Percentiles rank a stretch among this genome's conserved stretches.
phyloP scores from a whole-genome alignment of 2,329 filamentous ascomycete genomes.

The Dothidotthia symphoricarpi region DNA sequence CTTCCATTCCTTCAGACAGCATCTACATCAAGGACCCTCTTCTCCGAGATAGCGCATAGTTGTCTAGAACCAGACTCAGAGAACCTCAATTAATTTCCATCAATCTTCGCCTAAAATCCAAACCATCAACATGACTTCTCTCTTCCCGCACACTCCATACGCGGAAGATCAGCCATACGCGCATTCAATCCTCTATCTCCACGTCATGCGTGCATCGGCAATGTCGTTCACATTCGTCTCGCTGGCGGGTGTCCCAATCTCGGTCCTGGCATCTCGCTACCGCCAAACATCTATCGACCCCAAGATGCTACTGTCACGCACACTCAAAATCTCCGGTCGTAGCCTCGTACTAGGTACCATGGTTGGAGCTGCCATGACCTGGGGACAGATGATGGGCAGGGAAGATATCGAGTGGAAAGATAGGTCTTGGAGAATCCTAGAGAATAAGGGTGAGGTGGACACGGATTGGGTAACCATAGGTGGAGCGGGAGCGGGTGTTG shows the following conservation, averaged over 20 bases:
- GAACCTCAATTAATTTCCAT: too few species aligned
- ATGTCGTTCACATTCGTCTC: conserved; percentile 54
- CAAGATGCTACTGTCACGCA: conserved; percentile 21
- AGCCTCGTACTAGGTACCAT: conserved; percentile 50
- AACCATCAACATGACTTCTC: conserved; percentile 56
- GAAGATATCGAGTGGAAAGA: conserved; percentile 65
- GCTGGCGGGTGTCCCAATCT: conserved; percentile 38
- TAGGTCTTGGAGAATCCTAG: conserved; percentile 60
- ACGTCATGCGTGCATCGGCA: conserved; percentile 59
- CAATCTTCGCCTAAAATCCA: neutral
- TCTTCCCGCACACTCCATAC: conserved; percentile 56
- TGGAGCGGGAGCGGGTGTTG: conserved; percentile 43
- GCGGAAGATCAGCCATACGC: conserved; percentile 63
- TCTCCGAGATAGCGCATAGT: too few species aligned
- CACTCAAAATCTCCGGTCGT: conserved; percentile 50
- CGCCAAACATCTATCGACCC: conserved; percentile 26
- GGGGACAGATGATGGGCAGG: conserved; percentile 54
- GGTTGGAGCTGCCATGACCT: conserved; percentile 47
- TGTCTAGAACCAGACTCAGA: too few species aligned
- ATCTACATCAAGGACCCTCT: too few species aligned
- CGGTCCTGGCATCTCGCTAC: conserved; percentile 26
- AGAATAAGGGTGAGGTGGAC: conserved; percentile 55
- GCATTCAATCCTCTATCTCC: conserved; percentile 57
- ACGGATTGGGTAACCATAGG: conserved; percentile 57
- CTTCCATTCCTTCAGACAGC: too few species aligned